Evolutionary conservation across 176 grass and related monocot species (phyloP), one percentile per base, ranked within the genome.

Genomic region (Musa troglodytarum): DNA sequence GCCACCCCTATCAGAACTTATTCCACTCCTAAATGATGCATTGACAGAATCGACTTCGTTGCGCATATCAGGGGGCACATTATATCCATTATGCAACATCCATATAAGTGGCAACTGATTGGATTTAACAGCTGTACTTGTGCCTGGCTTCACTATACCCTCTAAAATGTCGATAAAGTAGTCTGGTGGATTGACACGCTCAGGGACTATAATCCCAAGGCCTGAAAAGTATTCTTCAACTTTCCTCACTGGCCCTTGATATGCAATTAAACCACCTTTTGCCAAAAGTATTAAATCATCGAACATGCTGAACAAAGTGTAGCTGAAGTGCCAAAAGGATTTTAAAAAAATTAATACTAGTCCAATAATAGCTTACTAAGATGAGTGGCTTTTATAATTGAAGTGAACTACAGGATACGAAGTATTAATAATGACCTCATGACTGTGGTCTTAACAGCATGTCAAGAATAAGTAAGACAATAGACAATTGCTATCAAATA

Each of bases 161-260:
- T 92, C 86, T 78, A 92, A 86, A 72, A 92, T 92, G 79, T 92
- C 90, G 80, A 92, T 92, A 23, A 82, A 92, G 84, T 92, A 78
- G 53, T 92, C 90, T 69, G 90, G 90, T 82, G 90, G 90, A 86
- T 92, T 92, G 63, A 84, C 83, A 53, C 84, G 86, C 2, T 76
- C 86, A 87, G 86, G 90, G 19, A 89, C 86, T 62, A 78, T 74
- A 57, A 92, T 81, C 58, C 79, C 90, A 83, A 89, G 76, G 70
- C 84, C 78, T 82, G 84, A 43, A 52, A 92, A 92, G 74, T 92
- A 92, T 20, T 54, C 86, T 86, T 89, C 90, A 54, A 85, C 84
- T 81, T 82, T 81, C 67, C 76, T 71, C 76, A 87, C 80, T 80
- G 86, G 79, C 9, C 90, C 86, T 80, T 82, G 81, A 74, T 92